phyloP scores from a whole-genome alignment of 257 asterid genomes.

The Nicotiana benthamiana region DNA sequence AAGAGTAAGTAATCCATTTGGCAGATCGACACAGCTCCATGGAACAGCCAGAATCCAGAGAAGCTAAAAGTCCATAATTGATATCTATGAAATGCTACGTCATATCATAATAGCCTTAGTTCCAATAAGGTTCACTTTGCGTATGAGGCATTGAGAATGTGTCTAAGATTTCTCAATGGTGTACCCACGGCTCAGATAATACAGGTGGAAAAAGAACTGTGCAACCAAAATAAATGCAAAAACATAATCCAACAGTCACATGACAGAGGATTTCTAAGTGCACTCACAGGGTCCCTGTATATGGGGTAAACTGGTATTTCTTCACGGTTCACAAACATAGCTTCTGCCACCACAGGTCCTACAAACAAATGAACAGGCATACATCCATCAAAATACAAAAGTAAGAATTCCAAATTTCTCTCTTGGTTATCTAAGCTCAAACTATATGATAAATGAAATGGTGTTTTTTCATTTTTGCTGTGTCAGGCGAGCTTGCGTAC shows the following conservation, averaged over 20 bases:
- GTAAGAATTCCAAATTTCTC: neutral
- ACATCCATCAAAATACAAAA: neutral
- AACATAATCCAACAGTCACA: neutral
- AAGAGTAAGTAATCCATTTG: neutral
- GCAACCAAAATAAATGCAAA: neutral
- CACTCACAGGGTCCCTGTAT: slow-evolving; percentile 92
- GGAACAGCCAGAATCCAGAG: neutral
- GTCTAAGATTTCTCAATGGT: neutral
- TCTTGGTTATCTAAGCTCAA: neutral
- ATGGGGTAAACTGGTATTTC: slow-evolving; percentile 88
- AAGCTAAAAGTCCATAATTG: neutral
- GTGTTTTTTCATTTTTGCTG: neutral
- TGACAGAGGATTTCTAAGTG: neutral
- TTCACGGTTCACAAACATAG: slow-evolving; percentile 91
- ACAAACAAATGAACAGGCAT: neutral
- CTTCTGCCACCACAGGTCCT: slow-evolving; percentile 99
- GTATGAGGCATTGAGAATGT: neutral
- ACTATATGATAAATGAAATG: neutral
- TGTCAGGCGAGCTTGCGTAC: no score
- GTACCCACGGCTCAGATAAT: neutral
- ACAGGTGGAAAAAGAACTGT: neutral
- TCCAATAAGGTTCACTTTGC: neutral
- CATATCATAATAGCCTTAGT: neutral
- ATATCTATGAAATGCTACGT: neutral
- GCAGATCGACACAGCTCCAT: neutral